phyloP scores from a whole-genome alignment of 352 stramenopile species.

The Saprolegnia parasitica region DNA sequence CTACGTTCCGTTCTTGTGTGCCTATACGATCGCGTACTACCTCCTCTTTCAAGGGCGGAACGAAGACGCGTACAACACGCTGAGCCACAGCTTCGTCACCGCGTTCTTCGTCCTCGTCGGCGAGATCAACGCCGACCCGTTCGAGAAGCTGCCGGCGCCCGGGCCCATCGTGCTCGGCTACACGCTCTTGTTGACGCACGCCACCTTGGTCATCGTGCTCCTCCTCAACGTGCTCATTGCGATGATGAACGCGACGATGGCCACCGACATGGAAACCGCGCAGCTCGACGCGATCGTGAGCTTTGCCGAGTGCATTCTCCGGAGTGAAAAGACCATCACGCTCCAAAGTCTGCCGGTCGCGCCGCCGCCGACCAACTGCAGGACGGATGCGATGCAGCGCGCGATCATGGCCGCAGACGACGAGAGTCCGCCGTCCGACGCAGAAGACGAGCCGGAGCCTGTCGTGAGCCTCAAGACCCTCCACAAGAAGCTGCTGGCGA shows the following conservation, averaged over 20 bases:
- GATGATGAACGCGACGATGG: constrained; percentile 24
- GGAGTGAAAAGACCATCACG: not conserved
- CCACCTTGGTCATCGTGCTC: constrained; percentile 2
- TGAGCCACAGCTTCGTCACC: constrained; percentile 15
- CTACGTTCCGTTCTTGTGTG: constrained; percentile 7
- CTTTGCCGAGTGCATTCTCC: constrained; percentile 14
- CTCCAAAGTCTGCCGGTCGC: no score
- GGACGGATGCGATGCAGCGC: no score
- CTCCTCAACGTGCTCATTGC: constrained; percentile 24
- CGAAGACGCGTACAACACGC: not conserved
- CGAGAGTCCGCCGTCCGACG: no score
- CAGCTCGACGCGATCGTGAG: not conserved
- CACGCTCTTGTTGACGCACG: constrained; percentile 6
- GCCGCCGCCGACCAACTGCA: no score
- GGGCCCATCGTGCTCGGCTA: not conserved
- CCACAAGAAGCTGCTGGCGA: no score
- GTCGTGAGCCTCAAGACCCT: no score
- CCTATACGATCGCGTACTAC: constrained; percentile 7
- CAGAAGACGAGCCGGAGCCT: no score
- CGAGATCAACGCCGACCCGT: not conserved
- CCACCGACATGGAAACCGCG: constrained; percentile 6
- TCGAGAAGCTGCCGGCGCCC: not conserved
- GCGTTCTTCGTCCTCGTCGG: constrained; percentile 11
- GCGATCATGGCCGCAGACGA: no score
- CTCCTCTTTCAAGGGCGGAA: not conserved